phyloP scores from a whole-genome alignment of 164 flowering plant genomes.

The Buxus sempervirens region DNA sequence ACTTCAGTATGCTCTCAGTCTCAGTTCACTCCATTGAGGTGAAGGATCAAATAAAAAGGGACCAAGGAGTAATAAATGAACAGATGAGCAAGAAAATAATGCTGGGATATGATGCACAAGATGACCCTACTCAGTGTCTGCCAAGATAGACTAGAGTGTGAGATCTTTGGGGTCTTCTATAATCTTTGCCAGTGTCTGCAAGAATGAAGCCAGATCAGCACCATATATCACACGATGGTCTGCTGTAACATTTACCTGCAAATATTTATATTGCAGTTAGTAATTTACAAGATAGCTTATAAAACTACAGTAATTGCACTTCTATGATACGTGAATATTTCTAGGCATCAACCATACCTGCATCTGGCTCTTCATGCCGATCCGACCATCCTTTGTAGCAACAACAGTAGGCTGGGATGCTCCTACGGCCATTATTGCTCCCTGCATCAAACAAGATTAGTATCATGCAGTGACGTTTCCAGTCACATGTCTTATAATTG shows the following conservation, averaged over 20 bases:
- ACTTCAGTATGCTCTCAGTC: neutral
- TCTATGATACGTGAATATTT: no score
- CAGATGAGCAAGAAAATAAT: neutral
- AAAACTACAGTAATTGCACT: no score
- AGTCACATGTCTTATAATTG: neutral
- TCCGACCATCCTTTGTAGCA: conserved; percentile 81
- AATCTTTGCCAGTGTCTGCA: conserved; percentile 82
- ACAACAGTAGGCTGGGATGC: conserved; percentile 80
- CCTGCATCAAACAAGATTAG: conserved; percentile 43
- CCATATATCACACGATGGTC: conserved; percentile 96
- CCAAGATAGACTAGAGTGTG: conserved; percentile 44
- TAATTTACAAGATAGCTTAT: no score
- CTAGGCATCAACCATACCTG: conserved; percentile 47
- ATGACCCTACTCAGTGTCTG: neutral
- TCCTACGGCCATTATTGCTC: conserved; percentile 99
- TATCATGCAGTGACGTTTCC: neutral
- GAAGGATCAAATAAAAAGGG: neutral
- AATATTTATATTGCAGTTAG: neutral
- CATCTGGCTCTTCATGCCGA: conserved; percentile 88
- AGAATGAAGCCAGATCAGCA: conserved; percentile 88
- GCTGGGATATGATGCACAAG: no score
- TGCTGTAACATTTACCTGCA: conserved; percentile 92
- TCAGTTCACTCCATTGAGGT: neutral
- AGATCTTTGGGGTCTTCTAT: conserved; percentile 91
- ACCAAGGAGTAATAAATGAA: neutral